Evolutionary conservation across 2,329 filamentous ascomycete species (phyloP).

Genomic region (Metarhizium humberi): DNA sequence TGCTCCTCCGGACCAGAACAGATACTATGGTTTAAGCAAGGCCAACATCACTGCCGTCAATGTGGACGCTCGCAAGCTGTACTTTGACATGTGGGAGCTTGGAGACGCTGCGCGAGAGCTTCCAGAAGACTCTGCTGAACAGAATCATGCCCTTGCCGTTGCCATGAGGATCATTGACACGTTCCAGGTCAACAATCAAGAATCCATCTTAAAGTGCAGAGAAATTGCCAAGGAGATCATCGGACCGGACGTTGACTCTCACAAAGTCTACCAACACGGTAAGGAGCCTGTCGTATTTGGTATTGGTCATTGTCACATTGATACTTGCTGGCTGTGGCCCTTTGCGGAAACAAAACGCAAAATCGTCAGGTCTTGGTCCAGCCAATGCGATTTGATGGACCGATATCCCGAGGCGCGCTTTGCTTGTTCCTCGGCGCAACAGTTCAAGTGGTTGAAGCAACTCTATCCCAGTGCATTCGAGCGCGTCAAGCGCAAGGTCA

Average conservation of each 20-base stretch:
- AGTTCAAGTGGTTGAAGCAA: conserved; percentile 94
- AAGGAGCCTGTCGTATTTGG: conserved; percentile 72
- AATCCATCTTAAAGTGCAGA: conserved; percentile 69
- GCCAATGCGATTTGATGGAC: conserved; percentile 91
- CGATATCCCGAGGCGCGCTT: conserved; percentile 91
- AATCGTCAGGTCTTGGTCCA: conserved; percentile 91
- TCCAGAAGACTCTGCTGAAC: conserved; percentile 76
- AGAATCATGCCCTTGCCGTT: conserved; percentile 75
- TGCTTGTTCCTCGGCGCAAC: conserved; percentile 86
- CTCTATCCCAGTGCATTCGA: conserved; percentile 84
- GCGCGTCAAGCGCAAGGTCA: conserved; percentile 83
- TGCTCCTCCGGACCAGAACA: conserved; percentile 80
- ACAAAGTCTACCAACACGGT: conserved; percentile 71
- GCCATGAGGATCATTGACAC: conserved; percentile 83
- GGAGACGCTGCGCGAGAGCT: conserved; percentile 88
- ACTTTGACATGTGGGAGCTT: conserved; percentile 94
- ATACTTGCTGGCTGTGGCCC: conserved; percentile 97
- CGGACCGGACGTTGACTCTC: conserved; percentile 70
- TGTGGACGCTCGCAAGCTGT: conserved; percentile 70
- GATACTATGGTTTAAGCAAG: conserved; percentile 63
- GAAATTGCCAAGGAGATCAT: conserved; percentile 78
- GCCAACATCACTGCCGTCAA: conserved; percentile 89
- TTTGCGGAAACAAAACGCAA: conserved; percentile 98
- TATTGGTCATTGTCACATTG: conserved; percentile 95
- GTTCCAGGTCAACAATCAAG: conserved; percentile 72